Evolutionary conservation across 306 rosid species (phyloP), one percentile per base, ranked within the genome.

Genomic region (Glycyrrhiza uralensis): DNA sequence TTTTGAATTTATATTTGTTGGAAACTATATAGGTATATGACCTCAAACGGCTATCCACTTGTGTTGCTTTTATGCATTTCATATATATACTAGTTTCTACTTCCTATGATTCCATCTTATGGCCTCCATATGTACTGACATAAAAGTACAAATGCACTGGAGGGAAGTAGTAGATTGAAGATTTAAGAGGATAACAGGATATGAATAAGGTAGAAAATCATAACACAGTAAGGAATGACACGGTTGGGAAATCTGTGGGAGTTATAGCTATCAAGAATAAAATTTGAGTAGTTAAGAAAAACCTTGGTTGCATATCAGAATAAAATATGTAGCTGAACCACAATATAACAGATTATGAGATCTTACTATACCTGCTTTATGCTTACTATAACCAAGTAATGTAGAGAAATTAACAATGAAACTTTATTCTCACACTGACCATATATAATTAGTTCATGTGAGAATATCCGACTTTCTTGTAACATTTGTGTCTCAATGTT

Each of bases 131-230:
- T 47, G 28, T n/a, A 5, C 13, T 60, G 66, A 11, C 33, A 4
- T 19, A 49, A 38, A 39, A 41, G n/a, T 63, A 10, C 63, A 32
- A 54, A 54, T 54, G 63, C 56, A 36, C 19, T n/a, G 23, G 24
- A 12, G 17, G 54, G 64, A 47, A 41, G 52, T 11, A 32, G 29
- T 28, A 28, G 24, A 59, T 30, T 32, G 74, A 61, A 75, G 75
- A 18, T 14, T 74, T 57, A 7, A n/a, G 18, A 45, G 41, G 69
- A 46, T 69, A 41, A 14, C 32, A 12, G 39, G 36, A 61, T 8
- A 69, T 54, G 47, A 14, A 24, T 26, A 70, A 6, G 69, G 64
- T 63, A 32, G 47, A 64, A 69, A 70, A 29, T 69, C 14, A 20
- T 42, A 33, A 35, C 41, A 17, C 58, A 35, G 10, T 14, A 24